A percentile compares a stretch with the other conserved stretches of the same genome.
These are phyloP conservation scores for barrel medic (Medicago truncatula) DNA, from an alignment of 306 rosid genomes.

Conservation along the genomic window DNA sequence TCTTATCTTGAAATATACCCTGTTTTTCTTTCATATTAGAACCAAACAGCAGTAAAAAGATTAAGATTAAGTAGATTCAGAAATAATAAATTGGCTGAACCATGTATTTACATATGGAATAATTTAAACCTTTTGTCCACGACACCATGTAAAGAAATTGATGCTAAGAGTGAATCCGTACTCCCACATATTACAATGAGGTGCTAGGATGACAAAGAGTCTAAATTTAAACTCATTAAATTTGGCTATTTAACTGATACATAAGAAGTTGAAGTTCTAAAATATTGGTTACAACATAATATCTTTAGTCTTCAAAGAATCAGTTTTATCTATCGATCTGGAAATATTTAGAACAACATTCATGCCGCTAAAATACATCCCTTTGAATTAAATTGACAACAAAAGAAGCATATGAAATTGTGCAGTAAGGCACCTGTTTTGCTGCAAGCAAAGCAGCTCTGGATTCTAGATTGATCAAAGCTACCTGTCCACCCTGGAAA, in stretches of 20 bases:
- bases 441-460: conserved; percentile 92
- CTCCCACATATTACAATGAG: neutral
- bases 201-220: conserved; percentile 24
- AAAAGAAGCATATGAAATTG: conserved; percentile 33
- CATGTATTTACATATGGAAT: conserved; percentile 13
- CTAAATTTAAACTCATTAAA: conserved; percentile 28
- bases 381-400: conserved; percentile 26
- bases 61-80: conserved; percentile 19
- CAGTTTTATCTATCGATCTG: neutral
- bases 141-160: neutral
- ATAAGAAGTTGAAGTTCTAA: conserved; percentile 19
- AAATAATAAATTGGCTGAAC: conserved; percentile 28
- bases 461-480: conserved; percentile 80
- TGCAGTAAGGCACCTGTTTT: conserved; percentile 62
- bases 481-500: conserved; percentile 89
- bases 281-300: conserved; percentile 14
- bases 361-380: conserved; percentile 13
- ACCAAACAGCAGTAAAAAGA: conserved; percentile 12
- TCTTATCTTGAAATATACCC: conserved; percentile 7
- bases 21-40: conserved; percentile 1
- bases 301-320: conserved; percentile 17
- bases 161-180: neutral
- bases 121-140: conserved; percentile 18
- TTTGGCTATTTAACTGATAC: conserved; percentile 32
- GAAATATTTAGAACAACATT: conserved; percentile 17